Conservation (phyloP, 176 grass and related monocot genomes). For the Poa annua region DNA sequence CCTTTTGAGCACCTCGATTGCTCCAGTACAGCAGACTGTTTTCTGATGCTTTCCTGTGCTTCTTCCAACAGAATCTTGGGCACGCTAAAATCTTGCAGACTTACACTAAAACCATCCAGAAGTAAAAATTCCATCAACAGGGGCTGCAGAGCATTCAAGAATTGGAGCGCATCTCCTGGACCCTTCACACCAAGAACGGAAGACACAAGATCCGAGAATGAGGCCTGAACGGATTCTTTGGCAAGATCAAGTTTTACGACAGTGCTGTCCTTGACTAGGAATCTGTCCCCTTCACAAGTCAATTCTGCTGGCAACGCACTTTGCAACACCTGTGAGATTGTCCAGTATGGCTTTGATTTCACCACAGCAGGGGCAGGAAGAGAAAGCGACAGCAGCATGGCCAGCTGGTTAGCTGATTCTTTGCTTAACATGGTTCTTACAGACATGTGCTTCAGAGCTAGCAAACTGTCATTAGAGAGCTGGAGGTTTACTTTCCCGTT, state of each 20-base stretch:
- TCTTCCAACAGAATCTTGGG: constrained; percentile 61
- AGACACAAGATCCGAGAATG: constrained; percentile 64
- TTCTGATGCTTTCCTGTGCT: constrained; percentile 56
- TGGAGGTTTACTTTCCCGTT: constrained; percentile 78
- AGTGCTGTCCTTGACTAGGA: constrained; percentile 52
- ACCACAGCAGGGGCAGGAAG: constrained; percentile 65
- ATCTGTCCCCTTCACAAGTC: constrained; percentile 58
- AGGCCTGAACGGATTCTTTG: constrained; percentile 59
- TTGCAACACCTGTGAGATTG: constrained; percentile 72
- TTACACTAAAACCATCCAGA: constrained; percentile 83
- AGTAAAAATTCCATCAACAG: constrained; percentile 84
- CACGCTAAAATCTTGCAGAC: constrained; percentile 72
- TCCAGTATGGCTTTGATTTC: constrained; percentile 59
- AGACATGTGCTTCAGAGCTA: constrained; percentile 74
- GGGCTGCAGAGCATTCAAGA: constrained; percentile 80
- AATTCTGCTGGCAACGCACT: constrained; percentile 62
- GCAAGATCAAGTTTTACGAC: constrained; percentile 64
- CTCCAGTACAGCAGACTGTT: constrained; percentile 59
- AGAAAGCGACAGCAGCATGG: constrained; percentile 62
- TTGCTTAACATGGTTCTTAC: constrained; percentile 50
- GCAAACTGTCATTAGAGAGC: constrained; percentile 69
- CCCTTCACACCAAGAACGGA: constrained; percentile 62
- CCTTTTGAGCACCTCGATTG: constrained; percentile 55
- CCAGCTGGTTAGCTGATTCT: constrained; percentile 63
- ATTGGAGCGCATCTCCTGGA: constrained; percentile 66